Conservation (phyloP, 2,329 filamentous ascomycete species). For the Sporothrix variecibatus region DNA sequence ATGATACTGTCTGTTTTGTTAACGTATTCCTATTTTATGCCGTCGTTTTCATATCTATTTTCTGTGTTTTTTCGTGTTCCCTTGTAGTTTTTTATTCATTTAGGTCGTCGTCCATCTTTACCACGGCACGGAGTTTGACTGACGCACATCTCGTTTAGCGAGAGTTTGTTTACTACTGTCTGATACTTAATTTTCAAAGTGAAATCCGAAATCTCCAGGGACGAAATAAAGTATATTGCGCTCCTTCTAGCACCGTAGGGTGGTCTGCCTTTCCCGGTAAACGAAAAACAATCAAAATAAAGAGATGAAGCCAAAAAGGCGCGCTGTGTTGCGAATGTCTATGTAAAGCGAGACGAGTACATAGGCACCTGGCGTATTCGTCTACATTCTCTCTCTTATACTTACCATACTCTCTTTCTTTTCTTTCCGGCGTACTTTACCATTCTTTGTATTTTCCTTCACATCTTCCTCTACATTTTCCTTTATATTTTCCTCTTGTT, state of each 20-base stretch:
- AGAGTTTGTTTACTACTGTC: neutral
- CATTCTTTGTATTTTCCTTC: neutral
- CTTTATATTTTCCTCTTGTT: neutral
- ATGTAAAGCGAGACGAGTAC: neutral
- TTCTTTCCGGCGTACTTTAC: neutral
- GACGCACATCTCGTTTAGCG: neutral
- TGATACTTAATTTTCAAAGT: neutral
- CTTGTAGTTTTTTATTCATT: neutral
- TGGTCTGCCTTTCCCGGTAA: neutral
- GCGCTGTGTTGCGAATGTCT: neutral
- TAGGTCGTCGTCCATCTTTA: neutral
- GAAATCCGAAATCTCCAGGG: neutral
- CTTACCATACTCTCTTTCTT: neutral
- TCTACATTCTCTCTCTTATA: neutral
- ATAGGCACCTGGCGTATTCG: neutral
- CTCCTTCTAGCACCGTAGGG: neutral
- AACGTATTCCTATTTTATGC: too few relatives aligned
- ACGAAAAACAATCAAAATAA: neutral
- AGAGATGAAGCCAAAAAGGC: neutral
- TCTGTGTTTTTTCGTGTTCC: neutral
- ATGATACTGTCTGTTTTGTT: too few relatives aligned
- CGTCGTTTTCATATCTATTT: neutral
- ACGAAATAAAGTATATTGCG: slow-evolving; percentile 4
- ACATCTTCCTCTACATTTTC: neutral
- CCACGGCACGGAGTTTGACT: neutral